These are phyloP conservation scores for Kondoa subrosea DNA, from an alignment of 768 basidiomycete genomes.

Conservation along the genomic window DNA sequence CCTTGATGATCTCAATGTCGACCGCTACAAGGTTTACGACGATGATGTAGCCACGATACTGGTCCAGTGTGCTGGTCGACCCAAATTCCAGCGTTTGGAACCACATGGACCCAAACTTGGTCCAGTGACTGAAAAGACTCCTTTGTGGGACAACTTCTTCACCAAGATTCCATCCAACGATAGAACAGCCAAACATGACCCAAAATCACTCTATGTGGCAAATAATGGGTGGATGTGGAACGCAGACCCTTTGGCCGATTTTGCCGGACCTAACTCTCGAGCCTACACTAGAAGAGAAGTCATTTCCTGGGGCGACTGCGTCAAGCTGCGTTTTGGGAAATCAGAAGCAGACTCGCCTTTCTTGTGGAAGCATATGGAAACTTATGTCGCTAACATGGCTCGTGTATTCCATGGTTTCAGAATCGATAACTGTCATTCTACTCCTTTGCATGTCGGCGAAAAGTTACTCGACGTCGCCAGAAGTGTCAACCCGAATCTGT, in stretches of 20 bases:
- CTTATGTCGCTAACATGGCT: conserved; percentile 67
- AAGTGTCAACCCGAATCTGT: conserved; percentile 74
- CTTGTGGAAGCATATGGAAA: conserved; percentile 81
- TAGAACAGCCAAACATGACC: conserved; percentile 37
- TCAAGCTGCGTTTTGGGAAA: conserved; percentile 85
- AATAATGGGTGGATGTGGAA: conserved; percentile 99
- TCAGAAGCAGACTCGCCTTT: conserved; percentile 68
- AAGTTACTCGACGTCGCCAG: conserved; percentile 79
- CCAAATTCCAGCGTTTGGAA: conserved; percentile 68
- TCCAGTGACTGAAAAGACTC: conserved; percentile 54
- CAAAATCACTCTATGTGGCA: conserved; percentile 55
- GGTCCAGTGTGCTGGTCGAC: conserved; percentile 53
- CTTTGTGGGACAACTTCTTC: conserved; percentile 82
- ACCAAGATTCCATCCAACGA: conserved; percentile 49
- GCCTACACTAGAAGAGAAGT: conserved; percentile 90
- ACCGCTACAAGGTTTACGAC: conserved; percentile 58
- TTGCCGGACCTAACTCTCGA: conserved; percentile 79
- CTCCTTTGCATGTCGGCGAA: conserved; percentile 91
- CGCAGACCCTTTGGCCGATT: conserved; percentile 84
- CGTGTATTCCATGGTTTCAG: conserved; percentile 83
- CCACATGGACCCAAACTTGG: conserved; percentile 67
- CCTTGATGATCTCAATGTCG: conserved; percentile 72
- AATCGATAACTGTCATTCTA: conserved; percentile 96
- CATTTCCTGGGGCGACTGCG: conserved; percentile 95
- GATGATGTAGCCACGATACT: conserved; percentile 60